These are phyloP conservation scores for Blastocystis sp. DNA, from an alignment of 352 stramenopile genomes.

Conservation along the genomic window DNA sequence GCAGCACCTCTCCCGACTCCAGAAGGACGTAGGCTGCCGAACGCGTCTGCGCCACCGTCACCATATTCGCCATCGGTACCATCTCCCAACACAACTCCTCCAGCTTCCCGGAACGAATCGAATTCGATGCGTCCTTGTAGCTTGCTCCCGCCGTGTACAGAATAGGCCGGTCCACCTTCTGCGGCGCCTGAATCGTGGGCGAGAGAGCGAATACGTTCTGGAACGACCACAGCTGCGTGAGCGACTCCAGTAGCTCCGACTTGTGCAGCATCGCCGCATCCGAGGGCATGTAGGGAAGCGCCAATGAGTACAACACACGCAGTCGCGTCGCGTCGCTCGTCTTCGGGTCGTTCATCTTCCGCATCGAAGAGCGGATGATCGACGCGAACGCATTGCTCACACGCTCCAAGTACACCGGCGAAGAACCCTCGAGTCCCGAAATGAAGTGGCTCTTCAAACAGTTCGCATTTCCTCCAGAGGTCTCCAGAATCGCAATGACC, in stretches of 20 bases:
- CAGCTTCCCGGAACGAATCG: not conserved
- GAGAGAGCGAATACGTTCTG: not conserved
- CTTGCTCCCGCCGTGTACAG: not conserved
- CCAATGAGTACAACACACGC: not conserved
- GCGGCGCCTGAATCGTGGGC: not conserved
- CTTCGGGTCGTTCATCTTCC: not conserved
- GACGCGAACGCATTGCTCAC: not conserved
- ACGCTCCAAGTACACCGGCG: not conserved
- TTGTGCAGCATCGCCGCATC: conserved; percentile 19
- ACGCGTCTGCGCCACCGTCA: not conserved
- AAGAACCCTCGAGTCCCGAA: conserved; percentile 8
- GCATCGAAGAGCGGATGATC: conserved; percentile 31
- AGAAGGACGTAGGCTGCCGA: not conserved
- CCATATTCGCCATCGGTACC: not conserved
- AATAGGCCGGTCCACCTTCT: not conserved
- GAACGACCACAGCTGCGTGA: conserved; percentile 20
- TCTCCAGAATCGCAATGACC: conserved; percentile 21
- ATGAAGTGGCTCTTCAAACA: conserved; percentile 8
- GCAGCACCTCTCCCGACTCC: not conserved
- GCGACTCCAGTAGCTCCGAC: conserved; percentile 2
- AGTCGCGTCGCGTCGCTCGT: not conserved
- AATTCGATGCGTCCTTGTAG: not conserved
- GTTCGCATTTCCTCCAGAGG: not conserved
- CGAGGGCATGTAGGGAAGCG: conserved; percentile 15
- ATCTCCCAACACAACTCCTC: not conserved